Evolutionary conservation across 1,284 basidiomycete species (phyloP).

Genomic region (Sanghuangporus sanghuang): DNA sequence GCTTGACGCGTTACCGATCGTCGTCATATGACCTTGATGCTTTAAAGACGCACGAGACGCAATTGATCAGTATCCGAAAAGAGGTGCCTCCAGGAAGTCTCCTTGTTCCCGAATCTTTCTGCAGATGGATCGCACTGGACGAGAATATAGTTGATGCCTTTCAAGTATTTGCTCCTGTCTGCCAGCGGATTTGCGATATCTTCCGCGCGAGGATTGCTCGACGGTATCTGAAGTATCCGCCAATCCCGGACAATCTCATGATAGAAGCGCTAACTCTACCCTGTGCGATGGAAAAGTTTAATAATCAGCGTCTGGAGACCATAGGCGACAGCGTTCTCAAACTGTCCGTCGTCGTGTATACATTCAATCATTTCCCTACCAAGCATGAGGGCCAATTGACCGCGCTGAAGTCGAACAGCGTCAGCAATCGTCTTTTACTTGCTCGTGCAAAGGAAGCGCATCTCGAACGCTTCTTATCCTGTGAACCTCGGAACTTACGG

Average conservation of each 20-base stretch:
- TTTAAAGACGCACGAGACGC: neutral
- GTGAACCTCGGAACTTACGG: constrained; percentile 49
- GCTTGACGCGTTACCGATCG: neutral
- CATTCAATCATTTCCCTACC: constrained; percentile 69
- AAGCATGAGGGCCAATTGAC: constrained; percentile 80
- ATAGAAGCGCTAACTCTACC: constrained; percentile 74
- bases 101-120: constrained; percentile 50
- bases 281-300: constrained; percentile 52
- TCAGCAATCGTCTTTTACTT: constrained; percentile 68
- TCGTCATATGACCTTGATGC: neutral
- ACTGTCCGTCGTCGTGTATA: constrained; percentile 65
- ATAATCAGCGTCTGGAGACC: constrained; percentile 81
- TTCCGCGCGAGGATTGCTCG: constrained; percentile 54
- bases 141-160: constrained; percentile 44
- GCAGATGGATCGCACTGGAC: constrained; percentile 46
- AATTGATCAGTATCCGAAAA: neutral
- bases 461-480: constrained; percentile 58
- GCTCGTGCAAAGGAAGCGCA: constrained; percentile 57
- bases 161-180: constrained; percentile 57
- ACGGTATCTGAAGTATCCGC: constrained; percentile 50
- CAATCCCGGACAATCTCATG: constrained; percentile 50
- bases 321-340: constrained; percentile 81
- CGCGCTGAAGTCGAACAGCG: constrained; percentile 51
- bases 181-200: constrained; percentile 56
- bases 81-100: constrained; percentile 9